Conservation (phyloP, 225 moss, liverwort and hornwort species). For the Physcomitrium patens region DNA sequence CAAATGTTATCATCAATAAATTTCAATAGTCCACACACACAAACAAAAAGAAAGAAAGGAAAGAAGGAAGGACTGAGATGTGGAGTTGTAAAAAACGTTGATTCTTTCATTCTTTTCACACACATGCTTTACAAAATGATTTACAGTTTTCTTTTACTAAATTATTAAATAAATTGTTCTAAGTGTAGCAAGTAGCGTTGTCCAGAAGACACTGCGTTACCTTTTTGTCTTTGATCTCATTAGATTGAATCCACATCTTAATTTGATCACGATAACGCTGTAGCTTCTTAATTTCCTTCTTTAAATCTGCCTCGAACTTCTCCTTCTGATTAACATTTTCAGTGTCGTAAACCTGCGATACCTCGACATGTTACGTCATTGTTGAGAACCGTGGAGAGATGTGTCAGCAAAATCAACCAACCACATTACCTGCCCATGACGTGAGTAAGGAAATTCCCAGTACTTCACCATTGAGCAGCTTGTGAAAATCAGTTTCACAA, state of each 20-base stretch:
- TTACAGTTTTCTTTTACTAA: too few species aligned
- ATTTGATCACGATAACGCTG: conserved; percentile 98
- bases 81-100: too few species aligned
- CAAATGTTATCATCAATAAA: too few species aligned
- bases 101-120: too few species aligned
- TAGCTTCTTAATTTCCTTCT: conserved; percentile 98
- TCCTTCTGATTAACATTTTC: conserved; percentile 99
- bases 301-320: conserved; percentile 95
- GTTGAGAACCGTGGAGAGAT: conserved; percentile 12
- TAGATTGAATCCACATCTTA: conserved; percentile 99
- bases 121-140: too few species aligned
- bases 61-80: too few species aligned
- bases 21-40: too few species aligned
- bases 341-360: conserved; percentile 92
- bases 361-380: conserved; percentile 16
- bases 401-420: conserved; percentile 4
- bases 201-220: conserved; percentile 38
- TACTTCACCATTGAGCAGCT: conserved; percentile 6
- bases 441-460: not conserved
- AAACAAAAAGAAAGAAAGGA: too few species aligned
- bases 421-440: not conserved
- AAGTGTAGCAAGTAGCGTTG: not conserved
- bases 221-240: conserved; percentile 99
- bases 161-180: too few species aligned
- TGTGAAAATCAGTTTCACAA: conserved; percentile 8